Evolutionary conservation across 2,329 filamentous ascomycete species (phyloP).

Genomic region (Ilyonectria sp.): DNA sequence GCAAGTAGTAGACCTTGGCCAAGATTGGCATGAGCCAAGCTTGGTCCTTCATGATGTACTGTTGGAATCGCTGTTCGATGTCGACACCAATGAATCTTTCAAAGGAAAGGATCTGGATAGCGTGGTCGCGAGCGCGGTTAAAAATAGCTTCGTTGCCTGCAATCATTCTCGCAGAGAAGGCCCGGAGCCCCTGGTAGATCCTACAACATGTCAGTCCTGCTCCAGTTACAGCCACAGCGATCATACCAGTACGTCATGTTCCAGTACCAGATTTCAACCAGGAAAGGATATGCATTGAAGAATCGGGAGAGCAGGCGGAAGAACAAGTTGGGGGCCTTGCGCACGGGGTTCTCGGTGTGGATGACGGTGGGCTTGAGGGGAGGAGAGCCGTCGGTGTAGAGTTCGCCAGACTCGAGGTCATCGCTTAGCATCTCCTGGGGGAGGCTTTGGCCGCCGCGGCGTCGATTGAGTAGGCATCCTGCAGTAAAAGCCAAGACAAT

Average conservation of each 20-base stretch:
- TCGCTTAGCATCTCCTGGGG: conserved; percentile 19
- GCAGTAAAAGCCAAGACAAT: conserved; percentile 42
- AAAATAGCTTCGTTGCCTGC: conserved; percentile 56
- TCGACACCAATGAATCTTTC: conserved; percentile 57
- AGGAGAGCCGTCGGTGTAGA: conserved; percentile 39
- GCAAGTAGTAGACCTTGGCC: conserved; percentile 61
- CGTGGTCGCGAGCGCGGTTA: conserved; percentile 56
- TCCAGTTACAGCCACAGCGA: neutral
- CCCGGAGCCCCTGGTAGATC: conserved; percentile 61
- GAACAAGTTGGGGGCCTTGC: conserved; percentile 42
- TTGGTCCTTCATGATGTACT: conserved; percentile 54
- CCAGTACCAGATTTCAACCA: conserved; percentile 57
- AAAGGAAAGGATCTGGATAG: conserved; percentile 56
- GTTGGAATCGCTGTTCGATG: conserved; percentile 58
- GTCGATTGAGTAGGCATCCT: conserved; percentile 46
- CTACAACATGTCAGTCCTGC: conserved; percentile 34
- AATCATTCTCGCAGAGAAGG: conserved; percentile 59
- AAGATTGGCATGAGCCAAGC: conserved; percentile 57
- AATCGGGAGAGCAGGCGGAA: conserved; percentile 50
- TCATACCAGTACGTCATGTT: conserved; percentile 53
- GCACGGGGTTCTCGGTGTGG: conserved; percentile 27
- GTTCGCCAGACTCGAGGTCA: conserved; percentile 38
- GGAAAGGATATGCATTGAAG: conserved; percentile 51
- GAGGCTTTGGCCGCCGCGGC: conserved; percentile 16
- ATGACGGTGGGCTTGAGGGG: conserved; percentile 39